Percentiles rank a stretch among this genome's conserved stretches.
Conservation (phyloP, 768 basidiomycete genomes). For the Neoboletus subvelutipes region DNA sequence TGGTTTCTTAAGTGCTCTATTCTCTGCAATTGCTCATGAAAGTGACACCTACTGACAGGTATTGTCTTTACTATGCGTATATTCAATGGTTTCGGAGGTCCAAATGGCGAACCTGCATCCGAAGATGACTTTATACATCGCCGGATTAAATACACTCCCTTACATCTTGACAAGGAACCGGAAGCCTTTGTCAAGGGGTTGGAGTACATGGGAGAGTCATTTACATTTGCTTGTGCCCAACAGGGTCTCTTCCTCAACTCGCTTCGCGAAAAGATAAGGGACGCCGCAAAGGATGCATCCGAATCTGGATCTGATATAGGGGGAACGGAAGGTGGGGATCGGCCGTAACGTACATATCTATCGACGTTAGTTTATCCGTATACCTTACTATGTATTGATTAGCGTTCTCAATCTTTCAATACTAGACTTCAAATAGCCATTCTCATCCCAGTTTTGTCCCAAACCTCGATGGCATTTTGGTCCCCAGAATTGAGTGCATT, state of each 20-base stretch:
- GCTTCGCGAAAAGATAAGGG: slow-evolving; percentile 50
- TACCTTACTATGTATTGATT: slow-evolving; percentile 17
- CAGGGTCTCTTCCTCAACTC: slow-evolving; percentile 66
- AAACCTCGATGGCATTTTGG: slow-evolving; percentile 44
- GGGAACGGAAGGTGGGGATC: slow-evolving; percentile 28
- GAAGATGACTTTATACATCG: slow-evolving; percentile 35
- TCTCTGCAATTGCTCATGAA: slow-evolving; percentile 1
- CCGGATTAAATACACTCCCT: slow-evolving; percentile 55
- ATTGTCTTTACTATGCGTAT: slow-evolving; percentile 59
- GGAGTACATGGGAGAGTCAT: slow-evolving; percentile 59
- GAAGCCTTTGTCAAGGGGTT: slow-evolving; percentile 56
- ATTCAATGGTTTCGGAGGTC: slow-evolving; percentile 38
- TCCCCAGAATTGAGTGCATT: slow-evolving; percentile 43
- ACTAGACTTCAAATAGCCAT: background rate
- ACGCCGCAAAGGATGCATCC: slow-evolving; percentile 29
- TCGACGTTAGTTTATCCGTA: slow-evolving; percentile 7
- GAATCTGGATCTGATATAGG: slow-evolving; percentile 28
- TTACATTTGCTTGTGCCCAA: slow-evolving; percentile 70
- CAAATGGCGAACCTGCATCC: slow-evolving; percentile 32
- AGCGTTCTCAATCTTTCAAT: slow-evolving; percentile 2
- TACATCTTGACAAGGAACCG: slow-evolving; percentile 61
- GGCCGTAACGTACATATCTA: background rate
- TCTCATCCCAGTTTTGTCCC: slow-evolving; percentile 53
- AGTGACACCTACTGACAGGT: slow-evolving; percentile 37
- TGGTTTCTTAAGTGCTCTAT: slow-evolving; percentile 1